Percentiles rank a stretch among this genome's conserved stretches.
Conservation (phyloP, 2,329 filamentous ascomycete genomes). For the Penicillium occitanis region DNA sequence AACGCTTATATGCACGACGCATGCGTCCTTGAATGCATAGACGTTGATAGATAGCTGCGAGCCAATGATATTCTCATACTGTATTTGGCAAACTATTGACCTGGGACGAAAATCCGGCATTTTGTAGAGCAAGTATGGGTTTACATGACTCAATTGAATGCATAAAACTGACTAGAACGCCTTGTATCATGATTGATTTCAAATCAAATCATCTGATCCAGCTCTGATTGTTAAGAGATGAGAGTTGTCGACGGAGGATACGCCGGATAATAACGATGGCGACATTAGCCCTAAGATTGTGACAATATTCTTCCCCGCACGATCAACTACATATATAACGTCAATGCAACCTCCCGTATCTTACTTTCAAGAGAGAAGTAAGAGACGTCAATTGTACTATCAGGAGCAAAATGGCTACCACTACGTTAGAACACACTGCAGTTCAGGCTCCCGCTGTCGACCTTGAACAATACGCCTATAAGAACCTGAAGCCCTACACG, state of each 20-base stretch:
- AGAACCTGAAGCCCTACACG: conserved; percentile 16
- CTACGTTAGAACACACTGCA: neutral
- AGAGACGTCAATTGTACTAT: neutral
- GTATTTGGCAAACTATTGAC: neutral
- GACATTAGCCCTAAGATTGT: conserved; percentile 16
- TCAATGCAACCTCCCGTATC: neutral
- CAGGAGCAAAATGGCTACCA: conserved; percentile 7
- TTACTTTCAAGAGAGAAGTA: neutral
- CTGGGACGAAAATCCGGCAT: neutral
- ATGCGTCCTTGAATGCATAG: neutral
- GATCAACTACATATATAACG: conserved; percentile 1
- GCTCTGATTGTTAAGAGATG: neutral
- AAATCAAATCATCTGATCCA: neutral
- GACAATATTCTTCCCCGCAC: conserved; percentile 3
- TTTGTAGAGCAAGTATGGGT: neutral
- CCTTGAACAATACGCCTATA: conserved; percentile 18
- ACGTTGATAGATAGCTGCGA: neutral
- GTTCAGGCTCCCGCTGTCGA: neutral
- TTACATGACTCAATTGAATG: neutral
- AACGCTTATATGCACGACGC: neutral
- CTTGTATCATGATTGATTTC: neutral
- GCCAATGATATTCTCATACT: neutral
- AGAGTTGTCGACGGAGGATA: neutral
- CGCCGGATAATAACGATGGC: neutral
- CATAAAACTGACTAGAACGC: neutral